Evolutionary conservation across 1,284 basidiomycete species (phyloP).

Genomic region (Ustilago shanxiensis): DNA sequence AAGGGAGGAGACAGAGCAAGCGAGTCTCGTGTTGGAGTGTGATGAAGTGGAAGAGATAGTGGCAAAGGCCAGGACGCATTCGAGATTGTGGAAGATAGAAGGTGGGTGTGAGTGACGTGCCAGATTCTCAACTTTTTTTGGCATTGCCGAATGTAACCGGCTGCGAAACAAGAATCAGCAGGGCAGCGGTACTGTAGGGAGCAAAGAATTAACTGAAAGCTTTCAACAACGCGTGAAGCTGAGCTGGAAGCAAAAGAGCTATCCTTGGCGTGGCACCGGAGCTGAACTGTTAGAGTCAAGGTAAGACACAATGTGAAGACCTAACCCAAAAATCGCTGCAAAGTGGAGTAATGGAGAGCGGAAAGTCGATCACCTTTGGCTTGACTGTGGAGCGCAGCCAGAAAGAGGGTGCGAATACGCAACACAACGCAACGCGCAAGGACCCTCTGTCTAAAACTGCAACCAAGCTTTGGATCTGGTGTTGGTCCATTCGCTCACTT

Average conservation of each 20-base stretch:
- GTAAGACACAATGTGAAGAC: not conserved
- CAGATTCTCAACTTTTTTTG: conserved; percentile 2
- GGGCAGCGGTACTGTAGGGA: no score
- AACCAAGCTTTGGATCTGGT: conserved; percentile 1
- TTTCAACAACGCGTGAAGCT: conserved; percentile 15
- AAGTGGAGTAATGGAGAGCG: conserved; percentile 17
- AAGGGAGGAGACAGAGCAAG: no score
- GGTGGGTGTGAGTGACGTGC: not conserved
- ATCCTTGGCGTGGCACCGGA: not conserved
- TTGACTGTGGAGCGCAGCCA: conserved; percentile 11
- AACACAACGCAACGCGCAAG: conserved; percentile 49
- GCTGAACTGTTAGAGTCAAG: not conserved
- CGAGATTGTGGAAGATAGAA: not conserved
- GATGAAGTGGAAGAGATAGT: not conserved
- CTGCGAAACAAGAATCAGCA: not conserved
- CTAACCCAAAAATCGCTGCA: no score
- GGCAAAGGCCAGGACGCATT: not conserved
- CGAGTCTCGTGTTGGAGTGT: not conserved
- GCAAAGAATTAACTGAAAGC: not conserved
- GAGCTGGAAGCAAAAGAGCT: conserved; percentile 21
- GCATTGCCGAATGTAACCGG: conserved; percentile 22
- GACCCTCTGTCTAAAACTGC: conserved; percentile 36
- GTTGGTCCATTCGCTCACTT: not conserved
- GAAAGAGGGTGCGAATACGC: conserved; percentile 38
- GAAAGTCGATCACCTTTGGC: conserved; percentile 42